phyloP scores from a whole-genome alignment of 2,329 filamentous ascomycete genomes.

The Alternaria sp. region DNA sequence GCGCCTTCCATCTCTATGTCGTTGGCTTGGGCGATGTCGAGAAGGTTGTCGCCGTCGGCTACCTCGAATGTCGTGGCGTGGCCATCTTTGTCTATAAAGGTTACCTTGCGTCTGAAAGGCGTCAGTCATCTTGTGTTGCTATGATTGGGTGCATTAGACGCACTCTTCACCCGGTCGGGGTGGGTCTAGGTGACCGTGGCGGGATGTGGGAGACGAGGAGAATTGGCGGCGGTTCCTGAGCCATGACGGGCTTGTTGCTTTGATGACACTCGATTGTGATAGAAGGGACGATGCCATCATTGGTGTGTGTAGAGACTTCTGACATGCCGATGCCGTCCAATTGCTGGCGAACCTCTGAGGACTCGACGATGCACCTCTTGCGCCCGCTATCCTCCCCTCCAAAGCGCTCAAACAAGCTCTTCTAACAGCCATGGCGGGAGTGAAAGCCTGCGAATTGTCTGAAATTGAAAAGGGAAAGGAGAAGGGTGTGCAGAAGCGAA shows the following conservation, averaged over 20 bases:
- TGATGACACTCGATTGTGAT: not conserved
- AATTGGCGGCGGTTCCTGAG: conserved; percentile 61
- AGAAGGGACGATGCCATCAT: not conserved
- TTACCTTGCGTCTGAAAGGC: conserved; percentile 75
- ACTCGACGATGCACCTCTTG: conserved; percentile 20
- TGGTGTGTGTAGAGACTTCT: not conserved
- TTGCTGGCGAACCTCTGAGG: conserved; percentile 28
- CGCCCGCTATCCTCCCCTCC: conserved; percentile 11
- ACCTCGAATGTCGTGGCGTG: conserved; percentile 79
- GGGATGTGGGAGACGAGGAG: conserved; percentile 66
- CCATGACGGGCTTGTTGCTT: conserved; percentile 10
- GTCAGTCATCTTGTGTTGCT: conserved; percentile 9
- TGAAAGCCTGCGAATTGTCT: not conserved
- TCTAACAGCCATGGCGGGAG: conserved; percentile 22
- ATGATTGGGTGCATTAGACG: conserved; percentile 44
- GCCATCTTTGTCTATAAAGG: conserved; percentile 92
- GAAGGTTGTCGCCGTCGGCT: conserved; percentile 84
- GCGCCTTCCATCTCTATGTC: conserved; percentile 99
- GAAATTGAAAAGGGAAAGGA: not conserved
- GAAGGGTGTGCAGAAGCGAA: conserved; percentile 7
- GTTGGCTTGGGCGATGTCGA: conserved; percentile 93
- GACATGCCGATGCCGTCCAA: conserved; percentile 19
- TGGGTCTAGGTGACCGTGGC: conserved; percentile 81
- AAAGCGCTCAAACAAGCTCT: conserved; percentile 15
- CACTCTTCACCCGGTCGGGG: conserved; percentile 94